Percentiles rank a stretch among this genome's conserved stretches.
Evolutionary conservation across 768 basidiomycete genomes (phyloP).

Genomic region (Peribolospora kevripleyi): DNA sequence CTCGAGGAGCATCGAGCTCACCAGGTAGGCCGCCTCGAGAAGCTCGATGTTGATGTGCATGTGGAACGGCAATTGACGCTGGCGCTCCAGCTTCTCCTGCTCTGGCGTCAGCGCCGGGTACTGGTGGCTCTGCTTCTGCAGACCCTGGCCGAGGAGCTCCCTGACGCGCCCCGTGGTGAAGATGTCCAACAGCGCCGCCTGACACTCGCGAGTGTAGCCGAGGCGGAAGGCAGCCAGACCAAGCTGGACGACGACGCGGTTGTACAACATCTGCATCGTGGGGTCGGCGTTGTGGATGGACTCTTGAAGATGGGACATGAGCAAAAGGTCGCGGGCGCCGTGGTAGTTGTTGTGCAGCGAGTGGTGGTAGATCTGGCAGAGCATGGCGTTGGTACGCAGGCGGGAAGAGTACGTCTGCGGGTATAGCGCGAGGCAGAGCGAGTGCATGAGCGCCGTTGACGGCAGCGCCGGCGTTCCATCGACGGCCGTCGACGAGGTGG

Average conservation of each 20-base stretch:
- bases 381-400: conserved; percentile 84
- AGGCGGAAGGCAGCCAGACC: conserved; percentile 90
- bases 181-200: conserved; percentile 77
- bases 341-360: conserved; percentile 91
- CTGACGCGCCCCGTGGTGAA: conserved; percentile 91
- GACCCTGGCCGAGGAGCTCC: conserved; percentile 86
- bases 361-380: conserved; percentile 90
- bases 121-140: conserved; percentile 77
- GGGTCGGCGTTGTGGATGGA: conserved; percentile 90
- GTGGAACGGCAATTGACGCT: conserved; percentile 91
- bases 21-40: conserved; percentile 87
- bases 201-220: conserved; percentile 81
- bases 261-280: conserved; percentile 90
- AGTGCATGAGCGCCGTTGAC: conserved; percentile 58
- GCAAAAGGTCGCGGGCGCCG: conserved; percentile 85
- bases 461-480: conserved; percentile 15
- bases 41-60: conserved; percentile 99
- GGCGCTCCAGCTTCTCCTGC: conserved; percentile 89
- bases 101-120: conserved; percentile 43
- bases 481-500: conserved; percentile 26
- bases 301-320: conserved; percentile 98
- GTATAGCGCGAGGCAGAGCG: conserved; percentile 78
- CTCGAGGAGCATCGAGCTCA: conserved; percentile 95
- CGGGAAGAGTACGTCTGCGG: conserved; percentile 59
- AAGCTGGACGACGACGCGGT: conserved; percentile 87